These are phyloP conservation scores for Bryoglossum gracile DNA, from an alignment of 495 filamentous ascomycete species.

Conservation along the genomic window DNA sequence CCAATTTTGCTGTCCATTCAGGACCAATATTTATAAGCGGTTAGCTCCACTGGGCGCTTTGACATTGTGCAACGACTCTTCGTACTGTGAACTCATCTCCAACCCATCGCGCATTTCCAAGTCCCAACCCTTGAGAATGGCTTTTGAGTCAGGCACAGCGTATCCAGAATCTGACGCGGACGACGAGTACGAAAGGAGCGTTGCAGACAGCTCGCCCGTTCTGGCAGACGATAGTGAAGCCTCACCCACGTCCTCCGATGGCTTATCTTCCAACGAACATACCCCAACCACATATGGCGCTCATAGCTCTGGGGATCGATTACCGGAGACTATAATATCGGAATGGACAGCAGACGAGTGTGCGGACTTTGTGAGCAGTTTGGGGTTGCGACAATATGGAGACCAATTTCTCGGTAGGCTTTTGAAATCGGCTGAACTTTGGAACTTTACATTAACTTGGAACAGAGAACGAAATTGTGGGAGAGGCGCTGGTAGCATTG, in stretches of 20 bases:
- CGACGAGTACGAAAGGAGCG: constrained; percentile 85
- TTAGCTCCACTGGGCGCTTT: no score
- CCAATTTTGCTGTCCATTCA: not conserved
- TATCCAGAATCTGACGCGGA: constrained; percentile 84
- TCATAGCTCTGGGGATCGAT: constrained; percentile 54
- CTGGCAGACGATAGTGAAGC: constrained; percentile 70
- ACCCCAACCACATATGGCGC: constrained; percentile 82
- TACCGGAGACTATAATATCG: constrained; percentile 71
- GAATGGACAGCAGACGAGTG: constrained; percentile 88
- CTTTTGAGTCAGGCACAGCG: constrained; percentile 50
- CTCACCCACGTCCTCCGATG: constrained; percentile 75
- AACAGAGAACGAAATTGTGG: constrained; percentile 86
- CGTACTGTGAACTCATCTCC: not conserved
- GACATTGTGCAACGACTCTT: constrained; percentile 3
- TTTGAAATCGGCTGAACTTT: not conserved
- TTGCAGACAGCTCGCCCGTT: constrained; percentile 63
- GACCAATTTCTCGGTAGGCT: constrained; percentile 69
- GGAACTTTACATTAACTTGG: constrained; percentile 26
- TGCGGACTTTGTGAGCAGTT: constrained; percentile 71
- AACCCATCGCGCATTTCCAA: constrained; percentile 2
- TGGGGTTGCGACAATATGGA: constrained; percentile 79
- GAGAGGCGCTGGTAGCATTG: constrained; percentile 81
- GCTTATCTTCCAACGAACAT: constrained; percentile 66
- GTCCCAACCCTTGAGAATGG: constrained; percentile 32
- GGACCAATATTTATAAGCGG: no score